phyloP scores from a whole-genome alignment of 73 alveolate genomes.

The Paraurostyla sp. region DNA sequence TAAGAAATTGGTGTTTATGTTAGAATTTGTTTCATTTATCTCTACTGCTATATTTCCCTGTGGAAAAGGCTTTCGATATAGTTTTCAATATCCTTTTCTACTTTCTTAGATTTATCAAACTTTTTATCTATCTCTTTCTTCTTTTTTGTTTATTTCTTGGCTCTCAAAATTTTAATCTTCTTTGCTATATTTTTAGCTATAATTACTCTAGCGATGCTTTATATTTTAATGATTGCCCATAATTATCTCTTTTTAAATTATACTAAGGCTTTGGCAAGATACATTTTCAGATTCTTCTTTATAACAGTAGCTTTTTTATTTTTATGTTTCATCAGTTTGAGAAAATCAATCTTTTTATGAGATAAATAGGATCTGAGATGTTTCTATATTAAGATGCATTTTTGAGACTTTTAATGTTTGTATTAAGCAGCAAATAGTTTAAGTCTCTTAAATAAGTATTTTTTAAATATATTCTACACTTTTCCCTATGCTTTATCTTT shows the following conservation, averaged over 20 bases:
- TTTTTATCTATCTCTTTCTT: slow-evolving; percentile 33
- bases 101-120: neutral
- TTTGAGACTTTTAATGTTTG: neutral
- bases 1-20: slow-evolving; percentile 33
- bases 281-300: neutral
- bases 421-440: neutral
- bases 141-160: neutral
- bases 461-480: neutral
- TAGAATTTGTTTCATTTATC: neutral
- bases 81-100: slow-evolving; percentile 52
- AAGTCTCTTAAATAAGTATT: neutral
- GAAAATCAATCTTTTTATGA: neutral
- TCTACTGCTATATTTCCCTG: slow-evolving; percentile 43
- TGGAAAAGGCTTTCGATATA: slow-evolving; percentile 48
- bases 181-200: slow-evolving; percentile 1
- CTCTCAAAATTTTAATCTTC: neutral
- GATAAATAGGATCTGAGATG: slow-evolving; percentile 1
- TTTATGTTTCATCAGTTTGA: neutral
- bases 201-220: slow-evolving; percentile 13
- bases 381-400: neutral
- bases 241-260: neutral
- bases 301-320: neutral
- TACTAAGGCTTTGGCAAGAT: neutral
- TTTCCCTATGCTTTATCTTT: too few species aligned
- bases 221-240: neutral